phyloP scores from a whole-genome alignment of 345 rosid species.

The Eucalyptus rudis region DNA sequence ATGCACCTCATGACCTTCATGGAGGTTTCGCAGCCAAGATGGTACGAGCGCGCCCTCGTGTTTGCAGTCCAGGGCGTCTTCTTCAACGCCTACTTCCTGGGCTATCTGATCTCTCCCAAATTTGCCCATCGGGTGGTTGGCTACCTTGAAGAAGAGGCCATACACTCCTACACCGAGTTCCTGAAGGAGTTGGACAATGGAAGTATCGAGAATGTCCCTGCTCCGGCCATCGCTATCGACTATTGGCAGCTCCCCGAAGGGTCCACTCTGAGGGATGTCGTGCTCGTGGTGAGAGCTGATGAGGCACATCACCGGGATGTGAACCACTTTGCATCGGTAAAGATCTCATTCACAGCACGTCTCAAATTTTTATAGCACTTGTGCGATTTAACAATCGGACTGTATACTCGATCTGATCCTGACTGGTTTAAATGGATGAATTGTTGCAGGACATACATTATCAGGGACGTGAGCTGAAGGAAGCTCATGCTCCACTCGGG shows the following conservation, averaged over 20 bases:
- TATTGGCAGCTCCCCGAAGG: conserved; percentile 57
- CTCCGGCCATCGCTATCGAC: conserved; percentile 69
- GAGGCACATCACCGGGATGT: conserved; percentile 85
- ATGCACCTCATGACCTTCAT: conserved; percentile 90
- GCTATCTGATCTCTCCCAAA: conserved; percentile 57
- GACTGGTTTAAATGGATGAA: background rate
- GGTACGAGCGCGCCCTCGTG: conserved; percentile 75
- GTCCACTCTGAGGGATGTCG: conserved; percentile 60
- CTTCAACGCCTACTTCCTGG: conserved; percentile 69
- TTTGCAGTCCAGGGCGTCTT: conserved; percentile 61
- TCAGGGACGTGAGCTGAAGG: conserved; percentile 60
- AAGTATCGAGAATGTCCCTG: conserved; percentile 63
- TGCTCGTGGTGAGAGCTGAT: conserved; percentile 52
- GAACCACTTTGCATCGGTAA: conserved; percentile 75
- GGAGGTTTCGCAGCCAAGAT: conserved; percentile 58
- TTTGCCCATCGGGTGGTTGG: conserved; percentile 79
- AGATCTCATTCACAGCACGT: background rate
- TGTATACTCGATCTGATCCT: background rate
- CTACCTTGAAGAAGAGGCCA: conserved; percentile 80
- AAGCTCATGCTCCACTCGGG: conserved; percentile 60
- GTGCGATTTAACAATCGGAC: background rate
- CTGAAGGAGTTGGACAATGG: conserved; percentile 75
- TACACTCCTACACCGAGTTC: conserved; percentile 69
- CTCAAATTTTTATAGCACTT: background rate
- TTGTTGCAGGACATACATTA: conserved; percentile 47